Conservation (phyloP, 306 rosid genomes). For the Medicago truncatula region MtrunA17r5.0-ANR NC_053044.1:4338501-4339000, state of each 20-base stretch:
- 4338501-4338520: background rate
- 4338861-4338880: background rate
- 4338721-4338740: no score
- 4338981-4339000: slow-evolving; percentile 79
- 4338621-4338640: no score
- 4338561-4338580: background rate
- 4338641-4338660: no score
- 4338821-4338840: background rate
- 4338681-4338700: background rate
- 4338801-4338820: background rate
- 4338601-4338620: background rate
- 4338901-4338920: background rate
- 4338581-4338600: background rate
- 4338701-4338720: no score
- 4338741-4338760: no score
- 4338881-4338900: background rate
- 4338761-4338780: background rate
- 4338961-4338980: slow-evolving; percentile 92
- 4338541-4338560: background rate
- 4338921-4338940: slow-evolving; percentile 71
- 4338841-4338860: background rate
- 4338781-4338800: background rate
- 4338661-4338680: no score
- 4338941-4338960: slow-evolving; percentile 70
- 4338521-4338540: background rate